phyloP scores from a whole-genome alignment of 768 basidiomycete species.

The Calvatia gigantea region DNA sequence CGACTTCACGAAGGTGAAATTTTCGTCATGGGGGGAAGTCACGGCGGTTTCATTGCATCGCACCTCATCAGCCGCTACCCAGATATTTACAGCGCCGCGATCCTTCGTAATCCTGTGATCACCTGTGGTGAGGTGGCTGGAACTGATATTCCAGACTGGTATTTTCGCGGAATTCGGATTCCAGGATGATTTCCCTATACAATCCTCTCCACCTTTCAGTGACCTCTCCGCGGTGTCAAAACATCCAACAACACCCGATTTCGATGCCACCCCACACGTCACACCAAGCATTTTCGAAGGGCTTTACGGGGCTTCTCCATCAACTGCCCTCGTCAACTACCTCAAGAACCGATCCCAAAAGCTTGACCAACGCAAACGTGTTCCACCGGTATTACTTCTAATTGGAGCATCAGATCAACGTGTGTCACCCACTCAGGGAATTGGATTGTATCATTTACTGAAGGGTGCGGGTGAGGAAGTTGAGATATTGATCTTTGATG shows the following conservation, averaged over 20 bases:
- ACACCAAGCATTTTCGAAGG: constrained; percentile 39
- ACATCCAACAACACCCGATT: background rate
- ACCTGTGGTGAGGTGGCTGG: constrained; percentile 51
- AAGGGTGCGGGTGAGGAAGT: constrained; percentile 42
- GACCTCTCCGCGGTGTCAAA: constrained; percentile 8
- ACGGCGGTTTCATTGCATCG: constrained; percentile 62
- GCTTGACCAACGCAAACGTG: background rate
- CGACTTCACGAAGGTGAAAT: constrained; percentile 46
- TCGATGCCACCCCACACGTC: constrained; percentile 29
- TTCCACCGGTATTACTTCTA: constrained; percentile 49
- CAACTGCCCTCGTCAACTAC: constrained; percentile 43
- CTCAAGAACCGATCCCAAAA: constrained; percentile 28
- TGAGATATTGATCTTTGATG: constrained; percentile 58
- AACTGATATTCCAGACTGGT: constrained; percentile 74
- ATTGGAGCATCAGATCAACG: constrained; percentile 60
- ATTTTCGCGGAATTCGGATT: constrained; percentile 45
- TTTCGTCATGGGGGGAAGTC: constrained; percentile 62
- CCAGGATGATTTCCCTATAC: constrained; percentile 29
- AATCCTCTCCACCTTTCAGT: constrained; percentile 23
- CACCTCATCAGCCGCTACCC: constrained; percentile 65
- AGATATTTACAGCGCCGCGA: constrained; percentile 56
- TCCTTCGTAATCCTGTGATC: constrained; percentile 69
- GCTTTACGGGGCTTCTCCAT: constrained; percentile 50
- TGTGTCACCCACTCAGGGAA: constrained; percentile 60
- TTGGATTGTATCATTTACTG: constrained; percentile 63